Conservation (phyloP, 1,139 yeast genomes). For the Yamadazyma taylorii region DNA sequence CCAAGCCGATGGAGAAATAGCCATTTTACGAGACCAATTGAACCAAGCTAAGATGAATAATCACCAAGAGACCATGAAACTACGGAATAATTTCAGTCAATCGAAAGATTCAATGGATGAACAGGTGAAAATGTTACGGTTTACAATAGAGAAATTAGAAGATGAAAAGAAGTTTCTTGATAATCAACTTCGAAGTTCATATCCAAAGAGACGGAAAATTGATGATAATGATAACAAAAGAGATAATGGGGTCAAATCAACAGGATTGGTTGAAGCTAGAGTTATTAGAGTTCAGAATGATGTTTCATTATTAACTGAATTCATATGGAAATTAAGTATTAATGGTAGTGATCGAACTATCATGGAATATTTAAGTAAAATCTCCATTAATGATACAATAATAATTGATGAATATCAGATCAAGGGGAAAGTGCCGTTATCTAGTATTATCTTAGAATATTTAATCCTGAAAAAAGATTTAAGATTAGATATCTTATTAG, state of each 20-base stretch:
- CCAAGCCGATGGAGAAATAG: constrained; percentile 73
- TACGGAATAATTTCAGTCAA: constrained; percentile 35
- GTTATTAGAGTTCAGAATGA: constrained; percentile 34
- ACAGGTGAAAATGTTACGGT: constrained; percentile 42
- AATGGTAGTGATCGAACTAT: constrained; percentile 53
- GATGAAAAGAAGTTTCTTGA: constrained; percentile 70
- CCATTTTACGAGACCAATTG: constrained; percentile 68
- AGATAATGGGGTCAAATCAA: neutral
- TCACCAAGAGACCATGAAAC: constrained; percentile 40
- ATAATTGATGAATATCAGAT: constrained; percentile 33
- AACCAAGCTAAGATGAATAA: constrained; percentile 47
- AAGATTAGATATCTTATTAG: constrained; percentile 45
- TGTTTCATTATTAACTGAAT: constrained; percentile 35
- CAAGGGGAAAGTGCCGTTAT: constrained; percentile 29
- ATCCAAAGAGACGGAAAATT: constrained; percentile 18
- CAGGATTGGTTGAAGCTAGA: constrained; percentile 10
- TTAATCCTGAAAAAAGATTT: constrained; percentile 41
- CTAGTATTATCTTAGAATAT: constrained; percentile 33
- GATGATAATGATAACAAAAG: constrained; percentile 4
- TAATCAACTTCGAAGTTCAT: constrained; percentile 35
- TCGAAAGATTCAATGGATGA: constrained; percentile 35
- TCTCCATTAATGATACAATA: constrained; percentile 40
- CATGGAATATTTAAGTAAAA: constrained; percentile 48
- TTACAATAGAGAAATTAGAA: constrained; percentile 54
- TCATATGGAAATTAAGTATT: constrained; percentile 40